These are phyloP conservation scores for Papilionanthe hybrid DNA, from an alignment of 116 monocot species.

Conservation along the genomic window DNA sequence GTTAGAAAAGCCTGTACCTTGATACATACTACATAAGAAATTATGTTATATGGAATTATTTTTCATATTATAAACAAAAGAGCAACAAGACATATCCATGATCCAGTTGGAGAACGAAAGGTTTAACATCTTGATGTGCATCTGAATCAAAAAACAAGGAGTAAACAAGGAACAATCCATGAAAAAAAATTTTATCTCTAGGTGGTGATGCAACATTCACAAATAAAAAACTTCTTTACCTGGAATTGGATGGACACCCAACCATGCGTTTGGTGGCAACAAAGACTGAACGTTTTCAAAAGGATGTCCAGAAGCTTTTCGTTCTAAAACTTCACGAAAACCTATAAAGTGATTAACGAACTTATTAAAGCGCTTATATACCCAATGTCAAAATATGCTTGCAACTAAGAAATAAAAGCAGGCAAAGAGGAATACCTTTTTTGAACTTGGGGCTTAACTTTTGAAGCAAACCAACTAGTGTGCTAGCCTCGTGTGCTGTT, in stretches of 20 bases:
- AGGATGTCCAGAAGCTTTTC: constrained; percentile 78
- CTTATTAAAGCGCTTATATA: constrained; percentile 6
- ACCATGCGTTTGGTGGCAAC: constrained; percentile 81
- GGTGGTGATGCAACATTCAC: neutral
- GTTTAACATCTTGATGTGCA: neutral
- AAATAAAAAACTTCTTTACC: constrained; percentile 32
- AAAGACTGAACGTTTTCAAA: constrained; percentile 94
- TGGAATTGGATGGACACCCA: constrained; percentile 69
- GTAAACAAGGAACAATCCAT: neutral
- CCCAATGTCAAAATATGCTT: neutral
- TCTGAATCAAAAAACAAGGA: neutral
- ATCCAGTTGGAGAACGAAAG: neutral
- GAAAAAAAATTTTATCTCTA: neutral
- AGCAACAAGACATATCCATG: neutral
- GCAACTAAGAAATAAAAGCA: neutral
- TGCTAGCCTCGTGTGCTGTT: constrained; percentile 60
- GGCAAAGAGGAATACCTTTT: constrained; percentile 49
- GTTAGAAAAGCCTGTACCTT: too few species aligned
- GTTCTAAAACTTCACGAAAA: constrained; percentile 91
- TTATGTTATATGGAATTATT: neutral
- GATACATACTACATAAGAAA: too few species aligned
- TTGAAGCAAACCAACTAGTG: constrained; percentile 80
- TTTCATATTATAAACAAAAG: neutral
- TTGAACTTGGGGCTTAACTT: constrained; percentile 93
- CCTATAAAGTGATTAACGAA: constrained; percentile 38